phyloP scores from a whole-genome alignment of 495 filamentous ascomycete species.

The Darksidea phi region DNA sequence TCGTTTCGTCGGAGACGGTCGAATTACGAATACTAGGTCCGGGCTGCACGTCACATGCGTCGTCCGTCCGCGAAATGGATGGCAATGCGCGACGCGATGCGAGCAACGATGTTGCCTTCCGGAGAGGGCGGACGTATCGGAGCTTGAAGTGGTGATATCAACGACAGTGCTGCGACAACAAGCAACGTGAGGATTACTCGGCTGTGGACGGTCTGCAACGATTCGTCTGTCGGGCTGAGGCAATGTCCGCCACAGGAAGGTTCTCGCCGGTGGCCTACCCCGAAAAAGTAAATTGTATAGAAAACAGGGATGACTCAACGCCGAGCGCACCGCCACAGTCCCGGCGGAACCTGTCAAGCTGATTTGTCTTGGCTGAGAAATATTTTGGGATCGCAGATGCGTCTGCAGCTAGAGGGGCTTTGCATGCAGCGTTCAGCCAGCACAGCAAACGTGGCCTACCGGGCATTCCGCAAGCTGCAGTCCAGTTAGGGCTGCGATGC shows the following conservation, averaged over 20 bases:
- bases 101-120: background rate
- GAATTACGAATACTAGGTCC: slow-evolving; percentile 15
- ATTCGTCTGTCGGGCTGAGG: slow-evolving; percentile 20
- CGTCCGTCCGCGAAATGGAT: slow-evolving; percentile 4
- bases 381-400: slow-evolving; percentile 26
- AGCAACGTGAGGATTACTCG: background rate
- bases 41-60: slow-evolving; percentile 15
- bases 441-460: slow-evolving; percentile 33
- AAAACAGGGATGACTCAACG: slow-evolving; percentile 11
- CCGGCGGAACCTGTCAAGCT: background rate
- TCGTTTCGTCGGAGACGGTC: slow-evolving; percentile 18
- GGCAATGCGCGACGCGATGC: background rate
- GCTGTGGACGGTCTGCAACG: background rate
- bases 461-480: slow-evolving; percentile 26
- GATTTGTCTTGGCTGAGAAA: slow-evolving; percentile 6
- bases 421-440: slow-evolving; percentile 25
- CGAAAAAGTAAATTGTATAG: background rate
- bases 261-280: background rate
- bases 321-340: slow-evolving; percentile 26
- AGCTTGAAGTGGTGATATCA: slow-evolving; percentile 6
- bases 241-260: slow-evolving; percentile 11
- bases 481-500: slow-evolving; percentile 22
- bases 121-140: background rate
- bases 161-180: background rate
- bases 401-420: slow-evolving; percentile 23